Percentiles rank a stretch among this genome's conserved stretches.
Evolutionary conservation across 768 basidiomycete genomes (phyloP).

Genomic region (Suillus brevipes): DNA sequence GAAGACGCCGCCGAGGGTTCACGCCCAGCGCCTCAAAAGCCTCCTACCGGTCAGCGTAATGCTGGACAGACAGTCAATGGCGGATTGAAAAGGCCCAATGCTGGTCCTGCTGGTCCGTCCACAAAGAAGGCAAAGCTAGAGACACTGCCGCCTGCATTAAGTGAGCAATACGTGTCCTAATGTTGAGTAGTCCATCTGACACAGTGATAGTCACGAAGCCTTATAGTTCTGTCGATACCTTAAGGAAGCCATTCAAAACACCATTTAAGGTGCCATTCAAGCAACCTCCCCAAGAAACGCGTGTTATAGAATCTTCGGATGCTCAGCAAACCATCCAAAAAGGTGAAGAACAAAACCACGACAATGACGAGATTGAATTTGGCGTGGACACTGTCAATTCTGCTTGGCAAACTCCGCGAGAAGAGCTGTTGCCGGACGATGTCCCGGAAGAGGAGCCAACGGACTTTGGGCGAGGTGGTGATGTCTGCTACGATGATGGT

Average conservation of each 20-base stretch:
- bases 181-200: background rate
- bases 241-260: conserved; percentile 53
- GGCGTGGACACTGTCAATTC: conserved; percentile 14
- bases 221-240: conserved; percentile 37
- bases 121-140: conserved; percentile 25
- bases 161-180: conserved; percentile 14
- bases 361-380: conserved; percentile 1
- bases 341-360: background rate
- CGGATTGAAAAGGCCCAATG: conserved; percentile 25
- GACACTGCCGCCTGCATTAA: conserved; percentile 23
- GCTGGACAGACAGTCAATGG: conserved; percentile 7
- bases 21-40: background rate
- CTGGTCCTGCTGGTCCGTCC: conserved; percentile 13
- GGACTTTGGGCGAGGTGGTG: background rate
- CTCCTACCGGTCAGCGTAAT: background rate
- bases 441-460: background rate
- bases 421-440: background rate
- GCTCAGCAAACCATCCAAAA: background rate
- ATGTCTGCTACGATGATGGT: background rate
- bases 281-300: conserved; percentile 18
- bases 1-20: background rate
- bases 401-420: conserved; percentile 9
- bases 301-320: background rate
- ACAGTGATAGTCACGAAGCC: conserved; percentile 46
- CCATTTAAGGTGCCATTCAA: conserved; percentile 43